phyloP scores from a whole-genome alignment of 1,139 yeast genomes.

The Keqinozyma sinolaborantium region DNA sequence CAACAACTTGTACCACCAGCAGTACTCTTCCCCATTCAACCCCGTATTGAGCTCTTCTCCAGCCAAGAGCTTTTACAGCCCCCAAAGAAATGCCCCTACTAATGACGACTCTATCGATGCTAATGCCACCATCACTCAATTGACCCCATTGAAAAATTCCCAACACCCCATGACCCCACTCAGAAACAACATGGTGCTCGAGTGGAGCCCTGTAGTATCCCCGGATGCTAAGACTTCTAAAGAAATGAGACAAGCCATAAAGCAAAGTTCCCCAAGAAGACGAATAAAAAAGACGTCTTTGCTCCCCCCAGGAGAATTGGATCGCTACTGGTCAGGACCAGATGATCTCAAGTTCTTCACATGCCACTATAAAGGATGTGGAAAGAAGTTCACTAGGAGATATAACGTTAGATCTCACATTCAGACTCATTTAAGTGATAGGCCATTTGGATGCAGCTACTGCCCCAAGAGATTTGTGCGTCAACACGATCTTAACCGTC shows the following conservation, averaged over 20 bases:
- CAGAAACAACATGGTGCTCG: constrained; percentile 34
- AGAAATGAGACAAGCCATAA: constrained; percentile 37
- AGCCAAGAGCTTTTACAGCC: constrained; percentile 22
- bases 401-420: constrained; percentile 96
- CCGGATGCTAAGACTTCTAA: constrained; percentile 38
- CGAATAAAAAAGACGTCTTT: constrained; percentile 63
- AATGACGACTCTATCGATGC: constrained; percentile 37
- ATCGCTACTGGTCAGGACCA: constrained; percentile 79
- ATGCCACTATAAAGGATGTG: constrained; percentile 78
- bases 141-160: constrained; percentile 36
- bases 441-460: constrained; percentile 68
- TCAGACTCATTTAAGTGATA: constrained; percentile 92
- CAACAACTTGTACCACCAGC: constrained; percentile 8
- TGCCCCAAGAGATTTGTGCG: constrained; percentile 77
- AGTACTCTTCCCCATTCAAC: constrained; percentile 28
- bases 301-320: constrained; percentile 87
- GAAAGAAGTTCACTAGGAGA: constrained; percentile 79
- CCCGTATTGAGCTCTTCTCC: constrained; percentile 31
- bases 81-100: constrained; percentile 19
- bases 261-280: constrained; percentile 39
- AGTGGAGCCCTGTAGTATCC: constrained; percentile 56
- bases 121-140: constrained; percentile 38
- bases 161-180: constrained; percentile 34
- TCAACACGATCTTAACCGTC: constrained; percentile 92
- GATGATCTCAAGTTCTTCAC: constrained; percentile 63